Evolutionary conservation across 2,329 filamentous ascomycete species (phyloP).

Genomic region (Tolypocladium nubicola): DNA sequence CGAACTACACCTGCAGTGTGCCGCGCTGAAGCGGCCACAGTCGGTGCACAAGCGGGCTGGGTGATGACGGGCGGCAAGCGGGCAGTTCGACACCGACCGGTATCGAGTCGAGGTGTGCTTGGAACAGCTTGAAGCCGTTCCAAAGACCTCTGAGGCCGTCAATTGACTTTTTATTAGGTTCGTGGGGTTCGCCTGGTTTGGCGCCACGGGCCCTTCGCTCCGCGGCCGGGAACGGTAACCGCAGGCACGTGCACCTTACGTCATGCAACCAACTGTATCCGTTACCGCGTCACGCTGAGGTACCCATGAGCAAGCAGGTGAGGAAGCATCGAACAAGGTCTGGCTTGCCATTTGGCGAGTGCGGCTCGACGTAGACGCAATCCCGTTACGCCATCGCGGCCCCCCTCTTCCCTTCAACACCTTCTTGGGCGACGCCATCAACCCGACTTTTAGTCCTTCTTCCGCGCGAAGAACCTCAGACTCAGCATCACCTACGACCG

Average conservation of each 20-base stretch:
- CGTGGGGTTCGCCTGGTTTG: neutral
- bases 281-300: neutral
- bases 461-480: neutral
- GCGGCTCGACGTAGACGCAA: conserved; percentile 1
- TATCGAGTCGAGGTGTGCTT: neutral
- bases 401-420: neutral
- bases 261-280: neutral
- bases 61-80: neutral
- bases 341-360: neutral
- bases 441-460: neutral
- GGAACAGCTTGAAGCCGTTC: neutral
- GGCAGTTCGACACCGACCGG: neutral
- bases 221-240: neutral
- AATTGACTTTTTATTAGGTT: neutral
- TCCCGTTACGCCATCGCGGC: conserved; percentile 6
- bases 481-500: neutral
- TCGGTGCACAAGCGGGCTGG: neutral
- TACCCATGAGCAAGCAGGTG: neutral
- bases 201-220: neutral
- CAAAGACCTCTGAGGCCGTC: too few species aligned
- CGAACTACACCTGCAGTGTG: neutral
- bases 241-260: neutral
- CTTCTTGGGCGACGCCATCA: neutral
- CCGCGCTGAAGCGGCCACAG: neutral
- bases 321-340: neutral